Conservation (phyloP, 257 asterid genomes). For the Parsonsia alboflavescens region DNA sequence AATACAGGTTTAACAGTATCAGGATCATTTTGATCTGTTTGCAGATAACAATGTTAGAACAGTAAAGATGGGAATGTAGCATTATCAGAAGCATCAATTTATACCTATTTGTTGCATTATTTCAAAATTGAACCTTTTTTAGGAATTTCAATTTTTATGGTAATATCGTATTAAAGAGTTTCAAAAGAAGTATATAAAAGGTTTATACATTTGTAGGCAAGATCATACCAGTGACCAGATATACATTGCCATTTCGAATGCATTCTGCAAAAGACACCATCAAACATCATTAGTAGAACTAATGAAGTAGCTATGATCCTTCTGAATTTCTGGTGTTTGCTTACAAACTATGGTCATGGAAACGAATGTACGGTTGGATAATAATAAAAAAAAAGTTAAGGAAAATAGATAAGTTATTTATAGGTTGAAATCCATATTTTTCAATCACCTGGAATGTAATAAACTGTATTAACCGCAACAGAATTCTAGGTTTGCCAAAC, state of each 20-base stretch:
- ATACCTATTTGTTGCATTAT: neutral
- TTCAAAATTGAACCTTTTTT: neutral
- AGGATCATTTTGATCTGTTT: neutral
- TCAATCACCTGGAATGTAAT: constrained; percentile 72
- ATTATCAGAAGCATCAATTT: neutral
- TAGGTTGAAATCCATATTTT: neutral
- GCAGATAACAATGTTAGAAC: neutral
- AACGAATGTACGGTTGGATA: neutral
- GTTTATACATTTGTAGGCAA: neutral
- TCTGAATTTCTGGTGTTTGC: neutral
- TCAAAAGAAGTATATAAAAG: neutral
- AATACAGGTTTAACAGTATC: neutral
- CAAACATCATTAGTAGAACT: constrained; percentile 12
- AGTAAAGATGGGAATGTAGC: neutral
- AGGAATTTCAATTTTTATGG: neutral
- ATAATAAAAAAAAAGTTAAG: neutral
- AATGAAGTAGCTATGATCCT: neutral
- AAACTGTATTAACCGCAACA: constrained; percentile 73
- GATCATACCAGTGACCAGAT: constrained; percentile 79
- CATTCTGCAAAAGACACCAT: constrained; percentile 56
- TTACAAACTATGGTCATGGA: neutral
- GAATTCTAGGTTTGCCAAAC: constrained; percentile 84
- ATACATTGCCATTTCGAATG: constrained; percentile 80
- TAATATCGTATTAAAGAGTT: neutral
- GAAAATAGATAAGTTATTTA: neutral